phyloP scores from a whole-genome alignment of 2,329 filamentous ascomycete genomes.

The Fusarium sp. region DNA sequence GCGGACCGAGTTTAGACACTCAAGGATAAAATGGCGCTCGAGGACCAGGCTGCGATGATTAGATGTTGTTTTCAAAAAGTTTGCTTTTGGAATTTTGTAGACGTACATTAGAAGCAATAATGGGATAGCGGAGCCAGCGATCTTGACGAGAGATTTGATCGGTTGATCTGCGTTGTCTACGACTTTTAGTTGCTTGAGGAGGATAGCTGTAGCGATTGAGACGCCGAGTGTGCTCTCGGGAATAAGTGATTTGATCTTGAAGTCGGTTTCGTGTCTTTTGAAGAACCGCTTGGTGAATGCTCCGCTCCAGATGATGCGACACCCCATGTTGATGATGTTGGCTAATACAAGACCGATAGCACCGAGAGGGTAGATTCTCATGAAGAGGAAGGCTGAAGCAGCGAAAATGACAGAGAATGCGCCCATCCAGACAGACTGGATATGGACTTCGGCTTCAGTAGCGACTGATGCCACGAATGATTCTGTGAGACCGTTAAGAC shows the following conservation, averaged over 20 bases:
- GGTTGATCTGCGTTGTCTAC: conserved; percentile 42
- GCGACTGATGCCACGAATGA: conserved; percentile 93
- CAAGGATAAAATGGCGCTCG: conserved; percentile 64
- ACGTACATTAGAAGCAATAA: conserved; percentile 71
- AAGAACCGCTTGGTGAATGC: conserved; percentile 78
- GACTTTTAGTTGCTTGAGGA: conserved; percentile 44
- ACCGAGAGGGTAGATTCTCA: conserved; percentile 75
- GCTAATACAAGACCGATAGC: conserved; percentile 85
- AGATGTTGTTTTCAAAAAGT: conserved; percentile 34
- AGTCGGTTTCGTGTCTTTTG: conserved; percentile 51
- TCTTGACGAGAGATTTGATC: conserved; percentile 55
- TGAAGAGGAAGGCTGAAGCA: conserved; percentile 76
- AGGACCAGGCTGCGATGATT: conserved; percentile 59
- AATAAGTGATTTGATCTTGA: conserved; percentile 43
- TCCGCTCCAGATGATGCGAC: conserved; percentile 84
- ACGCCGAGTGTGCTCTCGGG: conserved; percentile 43
- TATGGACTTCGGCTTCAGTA: conserved; percentile 76
- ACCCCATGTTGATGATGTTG: conserved; percentile 89
- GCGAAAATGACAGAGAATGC: conserved; percentile 82
- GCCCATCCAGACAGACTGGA: conserved; percentile 86
- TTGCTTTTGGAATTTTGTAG: conserved; percentile 25
- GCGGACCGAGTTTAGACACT: conserved; percentile 59
- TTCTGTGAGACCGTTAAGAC: conserved; percentile 90
- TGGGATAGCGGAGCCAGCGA: conserved; percentile 60
- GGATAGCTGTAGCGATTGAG: conserved; percentile 43